Conservation (phyloP, 2,329 filamentous ascomycete genomes). For the Alternaria brassicicola region DNA sequence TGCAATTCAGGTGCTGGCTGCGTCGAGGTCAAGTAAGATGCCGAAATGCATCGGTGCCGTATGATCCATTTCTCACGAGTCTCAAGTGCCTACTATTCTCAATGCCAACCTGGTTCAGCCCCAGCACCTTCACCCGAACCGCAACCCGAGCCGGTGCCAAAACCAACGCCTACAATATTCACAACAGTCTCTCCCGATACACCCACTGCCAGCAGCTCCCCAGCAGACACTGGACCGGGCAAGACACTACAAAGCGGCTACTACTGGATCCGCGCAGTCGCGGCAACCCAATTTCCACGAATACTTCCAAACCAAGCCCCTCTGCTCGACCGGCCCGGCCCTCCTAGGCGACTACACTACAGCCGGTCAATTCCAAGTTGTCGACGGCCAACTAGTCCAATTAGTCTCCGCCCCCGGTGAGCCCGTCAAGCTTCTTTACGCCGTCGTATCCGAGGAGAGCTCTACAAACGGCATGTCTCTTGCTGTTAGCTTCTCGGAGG, state of each 20-base stretch:
- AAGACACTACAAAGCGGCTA: constrained; percentile 58
- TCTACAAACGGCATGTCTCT: constrained; percentile 50
- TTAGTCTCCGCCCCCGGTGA: constrained; percentile 57
- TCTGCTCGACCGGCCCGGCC: constrained; percentile 54
- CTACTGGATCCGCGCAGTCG: constrained; percentile 65
- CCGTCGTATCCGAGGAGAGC: constrained; percentile 33
- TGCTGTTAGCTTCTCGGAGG: constrained; percentile 58
- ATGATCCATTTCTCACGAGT: constrained; percentile 6
- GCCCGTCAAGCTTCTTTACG: constrained; percentile 51
- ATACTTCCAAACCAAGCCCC: constrained; percentile 47
- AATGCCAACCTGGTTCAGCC: constrained; percentile 50
- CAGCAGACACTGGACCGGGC: constrained; percentile 48
- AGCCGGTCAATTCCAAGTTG: constrained; percentile 65
- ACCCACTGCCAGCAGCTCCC: constrained; percentile 30
- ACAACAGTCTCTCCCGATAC: constrained; percentile 14
- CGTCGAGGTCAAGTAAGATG: constrained; percentile 39
- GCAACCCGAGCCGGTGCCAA: constrained; percentile 5
- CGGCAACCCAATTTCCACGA: constrained; percentile 60
- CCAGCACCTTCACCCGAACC: constrained; percentile 20
- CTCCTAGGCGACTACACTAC: constrained; percentile 59
- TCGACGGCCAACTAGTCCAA: constrained; percentile 62
- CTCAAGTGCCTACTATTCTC: constrained; percentile 47
- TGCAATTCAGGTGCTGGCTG: constrained; percentile 38
- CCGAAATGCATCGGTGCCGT: neutral
- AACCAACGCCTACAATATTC: constrained; percentile 17